Conservation (phyloP, 2,329 filamentous ascomycete genomes). For the Lasiodiplodia citricola region DNA sequence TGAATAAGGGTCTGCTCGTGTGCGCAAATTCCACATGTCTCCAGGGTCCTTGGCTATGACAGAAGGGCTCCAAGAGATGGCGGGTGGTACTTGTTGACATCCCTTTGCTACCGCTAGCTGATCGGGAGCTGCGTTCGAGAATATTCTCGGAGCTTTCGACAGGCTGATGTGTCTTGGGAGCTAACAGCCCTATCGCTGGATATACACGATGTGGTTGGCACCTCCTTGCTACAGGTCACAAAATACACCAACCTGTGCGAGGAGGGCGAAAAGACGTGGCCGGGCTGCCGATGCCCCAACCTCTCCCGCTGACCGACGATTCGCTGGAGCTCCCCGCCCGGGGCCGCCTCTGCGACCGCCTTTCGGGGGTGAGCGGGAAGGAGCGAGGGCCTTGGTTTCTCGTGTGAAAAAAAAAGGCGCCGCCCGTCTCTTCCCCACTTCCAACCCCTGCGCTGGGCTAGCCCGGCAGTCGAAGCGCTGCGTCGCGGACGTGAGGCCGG, state of each 20-base stretch:
- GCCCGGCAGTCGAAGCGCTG: slow-evolving; percentile 1
- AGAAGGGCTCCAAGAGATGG: background rate
- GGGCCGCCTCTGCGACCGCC: slow-evolving; percentile 10
- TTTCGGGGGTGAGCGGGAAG: slow-evolving; percentile 22
- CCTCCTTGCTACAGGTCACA: background rate
- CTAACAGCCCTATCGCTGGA: background rate
- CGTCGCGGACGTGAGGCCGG: background rate
- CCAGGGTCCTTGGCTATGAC: background rate
- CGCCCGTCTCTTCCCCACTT: slow-evolving; percentile 7
- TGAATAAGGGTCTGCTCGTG: background rate
- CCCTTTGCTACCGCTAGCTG: background rate
- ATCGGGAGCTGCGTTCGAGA: background rate
- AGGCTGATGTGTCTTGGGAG: background rate
- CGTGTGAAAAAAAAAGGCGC: background rate
- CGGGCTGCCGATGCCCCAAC: background rate
- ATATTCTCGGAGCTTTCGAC: background rate
- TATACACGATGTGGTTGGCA: background rate
- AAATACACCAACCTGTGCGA: background rate
- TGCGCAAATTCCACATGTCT: background rate
- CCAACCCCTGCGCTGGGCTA: background rate
- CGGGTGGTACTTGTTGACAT: background rate
- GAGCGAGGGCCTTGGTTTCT: background rate
- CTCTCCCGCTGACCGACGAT: background rate
- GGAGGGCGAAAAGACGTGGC: background rate
- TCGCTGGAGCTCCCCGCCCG: background rate